Percentiles rank a stretch among this genome's conserved stretches.
These are phyloP conservation scores for Fusarium coffeatum DNA, from an alignment of 2,329 filamentous ascomycete genomes.

Conservation along the genomic window DNA sequence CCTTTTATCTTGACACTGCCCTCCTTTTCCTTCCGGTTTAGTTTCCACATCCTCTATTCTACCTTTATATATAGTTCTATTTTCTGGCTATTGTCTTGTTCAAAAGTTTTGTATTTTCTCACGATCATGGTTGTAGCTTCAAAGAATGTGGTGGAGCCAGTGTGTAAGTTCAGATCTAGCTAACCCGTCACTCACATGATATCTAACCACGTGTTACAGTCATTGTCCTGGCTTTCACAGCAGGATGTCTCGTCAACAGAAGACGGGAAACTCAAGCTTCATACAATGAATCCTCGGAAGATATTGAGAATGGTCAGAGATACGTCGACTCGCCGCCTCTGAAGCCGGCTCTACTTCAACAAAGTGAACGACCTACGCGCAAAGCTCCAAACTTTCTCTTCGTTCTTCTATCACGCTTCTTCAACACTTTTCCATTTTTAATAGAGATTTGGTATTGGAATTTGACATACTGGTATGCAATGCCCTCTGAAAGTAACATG, in stretches of 20 bases:
- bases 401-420: conserved; percentile 47
- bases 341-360: conserved; percentile 33
- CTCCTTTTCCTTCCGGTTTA: not conserved
- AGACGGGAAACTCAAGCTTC: conserved; percentile 10
- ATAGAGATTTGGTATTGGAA: conserved; percentile 55
- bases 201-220: conserved; percentile 15
- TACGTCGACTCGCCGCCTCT: conserved; percentile 39
- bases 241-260: conserved; percentile 44
- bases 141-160: conserved; percentile 29
- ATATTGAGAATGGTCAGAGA: conserved; percentile 33
- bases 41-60: not conserved
- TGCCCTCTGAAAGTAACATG: no score
- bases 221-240: conserved; percentile 39
- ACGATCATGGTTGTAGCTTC: conserved; percentile 6
- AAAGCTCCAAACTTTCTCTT: conserved; percentile 44
- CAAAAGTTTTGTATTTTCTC: not conserved
- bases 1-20: not conserved
- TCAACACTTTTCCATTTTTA: conserved; percentile 49
- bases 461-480: conserved; percentile 49
- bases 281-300: conserved; percentile 12
- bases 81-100: not conserved
- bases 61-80: not conserved
- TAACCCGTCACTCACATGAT: not conserved
- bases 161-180: conserved; percentile 16
- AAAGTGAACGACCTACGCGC: conserved; percentile 8